Percentiles rank a stretch among this genome's conserved stretches.
Evolutionary conservation across 2,329 filamentous ascomycete species (phyloP).

Genomic region (Verticillium nubilum): DNA sequence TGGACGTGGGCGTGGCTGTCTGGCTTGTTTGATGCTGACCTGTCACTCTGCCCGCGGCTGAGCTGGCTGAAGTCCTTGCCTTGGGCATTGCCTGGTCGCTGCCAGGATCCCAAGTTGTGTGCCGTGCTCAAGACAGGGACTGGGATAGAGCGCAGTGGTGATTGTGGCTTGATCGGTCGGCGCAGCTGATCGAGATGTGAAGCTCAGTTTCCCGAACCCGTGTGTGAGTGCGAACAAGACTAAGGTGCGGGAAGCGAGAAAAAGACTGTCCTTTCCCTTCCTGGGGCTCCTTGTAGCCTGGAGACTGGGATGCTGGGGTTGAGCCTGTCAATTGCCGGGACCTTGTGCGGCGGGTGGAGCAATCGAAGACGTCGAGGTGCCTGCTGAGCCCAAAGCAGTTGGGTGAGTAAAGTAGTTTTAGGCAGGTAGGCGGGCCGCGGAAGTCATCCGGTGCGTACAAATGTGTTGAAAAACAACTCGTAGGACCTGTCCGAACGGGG

Average conservation of each 20-base stretch:
- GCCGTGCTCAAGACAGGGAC: no score
- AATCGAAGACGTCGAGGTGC: not conserved
- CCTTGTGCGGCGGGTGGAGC: not conserved
- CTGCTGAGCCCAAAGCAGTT: not conserved
- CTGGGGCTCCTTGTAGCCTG: no score
- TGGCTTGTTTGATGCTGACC: not conserved
- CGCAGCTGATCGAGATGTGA: not conserved
- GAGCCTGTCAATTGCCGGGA: not conserved
- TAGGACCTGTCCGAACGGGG: not conserved
- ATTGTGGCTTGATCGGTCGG: not conserved
- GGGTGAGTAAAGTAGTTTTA: no score
- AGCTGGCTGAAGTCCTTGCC: conserved; percentile 2
- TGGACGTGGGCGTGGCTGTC: not conserved
- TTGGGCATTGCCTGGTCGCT: conserved; percentile 12
- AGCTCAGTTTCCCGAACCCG: not conserved
- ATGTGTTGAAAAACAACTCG: not conserved
- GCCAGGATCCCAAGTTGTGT: not conserved
- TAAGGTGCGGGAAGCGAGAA: not conserved
- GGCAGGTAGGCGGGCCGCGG: not conserved
- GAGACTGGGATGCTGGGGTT: no score
- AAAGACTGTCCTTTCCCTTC: not conserved
- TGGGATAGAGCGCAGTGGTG: not conserved
- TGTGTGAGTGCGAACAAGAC: not conserved
- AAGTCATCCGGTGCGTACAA: not conserved
- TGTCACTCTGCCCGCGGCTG: conserved; percentile 5